A percentile compares a stretch with the other conserved stretches of the same genome.
Conservation (phyloP, 2,329 filamentous ascomycete genomes). For the Hypoxylon sp. region DNA sequence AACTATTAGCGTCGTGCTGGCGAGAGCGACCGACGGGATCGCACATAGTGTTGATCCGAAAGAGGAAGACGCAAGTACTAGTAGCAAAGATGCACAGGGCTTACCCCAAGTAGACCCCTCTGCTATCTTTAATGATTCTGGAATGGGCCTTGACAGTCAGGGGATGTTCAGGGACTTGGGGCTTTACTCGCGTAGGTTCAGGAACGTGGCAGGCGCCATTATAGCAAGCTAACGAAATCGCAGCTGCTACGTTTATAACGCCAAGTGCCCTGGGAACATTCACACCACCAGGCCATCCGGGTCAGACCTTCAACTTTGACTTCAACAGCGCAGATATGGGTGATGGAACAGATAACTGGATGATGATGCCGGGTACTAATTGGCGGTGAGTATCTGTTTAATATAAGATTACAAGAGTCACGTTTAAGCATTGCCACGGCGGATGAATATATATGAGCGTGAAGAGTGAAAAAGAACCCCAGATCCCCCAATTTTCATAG, state of each 20-base stretch:
- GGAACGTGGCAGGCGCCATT: neutral
- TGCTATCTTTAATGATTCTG: neutral
- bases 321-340: neutral
- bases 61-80: constrained; percentile 8
- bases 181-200: constrained; percentile 19
- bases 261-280: constrained; percentile 8
- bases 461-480: neutral
- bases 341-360: constrained; percentile 4
- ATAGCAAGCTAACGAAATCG: neutral
- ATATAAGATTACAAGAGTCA: neutral
- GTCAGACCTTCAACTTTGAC: constrained; percentile 6
- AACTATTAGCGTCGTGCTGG: constrained; percentile 13
- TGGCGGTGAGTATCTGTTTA: neutral
- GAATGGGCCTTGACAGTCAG: constrained; percentile 10
- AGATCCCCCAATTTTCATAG: neutral
- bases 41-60: neutral
- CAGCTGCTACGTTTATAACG: constrained; percentile 6
- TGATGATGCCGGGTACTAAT: constrained; percentile 2
- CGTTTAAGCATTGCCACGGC: neutral
- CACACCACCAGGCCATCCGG: constrained; percentile 1
- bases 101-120: constrained; percentile 1
- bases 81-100: constrained; percentile 1
- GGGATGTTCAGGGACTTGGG: constrained; percentile 18
- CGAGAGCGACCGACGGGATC: neutral
- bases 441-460: neutral